phyloP scores from a whole-genome alignment of 2,329 filamentous ascomycete genomes.

The Paramyrothecium sp. region DNA sequence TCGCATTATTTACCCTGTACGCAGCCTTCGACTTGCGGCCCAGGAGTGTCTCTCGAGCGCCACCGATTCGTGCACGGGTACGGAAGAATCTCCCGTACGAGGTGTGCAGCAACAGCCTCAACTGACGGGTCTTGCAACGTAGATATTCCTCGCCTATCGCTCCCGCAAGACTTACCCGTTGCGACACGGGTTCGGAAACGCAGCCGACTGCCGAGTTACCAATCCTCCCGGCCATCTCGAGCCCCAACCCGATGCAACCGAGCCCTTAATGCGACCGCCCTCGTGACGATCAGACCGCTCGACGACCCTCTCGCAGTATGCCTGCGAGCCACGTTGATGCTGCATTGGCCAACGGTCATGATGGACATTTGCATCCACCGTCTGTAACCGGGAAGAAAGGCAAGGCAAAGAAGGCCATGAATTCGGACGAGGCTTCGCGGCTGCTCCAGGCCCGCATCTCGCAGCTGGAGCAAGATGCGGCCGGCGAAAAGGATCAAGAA shows the following conservation, averaged over 20 bases:
- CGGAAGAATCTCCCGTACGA: not conserved
- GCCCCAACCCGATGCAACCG: not conserved
- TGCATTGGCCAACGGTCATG: slow-evolving; percentile 40
- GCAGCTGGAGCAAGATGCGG: slow-evolving; percentile 89
- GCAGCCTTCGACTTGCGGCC: not conserved
- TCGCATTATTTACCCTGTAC: not conserved
- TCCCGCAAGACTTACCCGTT: not conserved
- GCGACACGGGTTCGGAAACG: not conserved
- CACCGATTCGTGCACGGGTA: not conserved
- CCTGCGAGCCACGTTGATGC: slow-evolving; percentile 39
- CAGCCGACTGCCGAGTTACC: not conserved
- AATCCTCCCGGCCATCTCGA: not conserved
- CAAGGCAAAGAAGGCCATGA: slow-evolving; percentile 80
- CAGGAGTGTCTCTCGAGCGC: not conserved
- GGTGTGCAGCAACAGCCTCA: not conserved
- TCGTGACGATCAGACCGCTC: slow-evolving; percentile 14
- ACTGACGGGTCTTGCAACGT: not conserved
- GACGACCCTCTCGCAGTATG: slow-evolving; percentile 27
- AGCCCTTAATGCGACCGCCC: slow-evolving; percentile 9
- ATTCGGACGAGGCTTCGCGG: slow-evolving; percentile 87
- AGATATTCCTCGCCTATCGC: not conserved
- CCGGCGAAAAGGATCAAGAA: slow-evolving; percentile 92
- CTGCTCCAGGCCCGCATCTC: slow-evolving; percentile 91
- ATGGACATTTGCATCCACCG: slow-evolving; percentile 33
- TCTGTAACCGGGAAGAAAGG: slow-evolving; percentile 66